phyloP scores from a whole-genome alignment of 805 yeast genomes.

The Monosporozyma aquatica region DNA sequence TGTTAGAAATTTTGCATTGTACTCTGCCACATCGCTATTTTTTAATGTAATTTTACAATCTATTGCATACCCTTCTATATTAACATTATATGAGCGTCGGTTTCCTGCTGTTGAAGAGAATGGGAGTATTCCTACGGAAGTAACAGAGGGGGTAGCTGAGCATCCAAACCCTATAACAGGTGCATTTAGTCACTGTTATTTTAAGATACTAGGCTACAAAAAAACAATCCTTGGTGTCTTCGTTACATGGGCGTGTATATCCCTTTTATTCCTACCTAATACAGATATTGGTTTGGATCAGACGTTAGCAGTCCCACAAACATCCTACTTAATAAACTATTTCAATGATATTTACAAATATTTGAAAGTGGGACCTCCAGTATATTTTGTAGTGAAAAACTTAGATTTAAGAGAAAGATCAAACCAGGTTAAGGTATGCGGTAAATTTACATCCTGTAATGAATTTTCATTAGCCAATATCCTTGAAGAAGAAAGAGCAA shows the following conservation, averaged over 20 bases:
- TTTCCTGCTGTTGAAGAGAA: not conserved
- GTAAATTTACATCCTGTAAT: constrained; percentile 77
- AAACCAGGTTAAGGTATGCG: constrained; percentile 72
- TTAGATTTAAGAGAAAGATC: constrained; percentile 50
- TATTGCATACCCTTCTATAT: constrained; percentile 68
- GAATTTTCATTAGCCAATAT: constrained; percentile 71
- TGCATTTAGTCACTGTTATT: constrained; percentile 35
- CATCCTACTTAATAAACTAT: constrained; percentile 72
- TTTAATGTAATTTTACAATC: constrained; percentile 70
- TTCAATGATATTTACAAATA: constrained; percentile 66
- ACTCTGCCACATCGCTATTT: constrained; percentile 78
- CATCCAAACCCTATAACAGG: not conserved
- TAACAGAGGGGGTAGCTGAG: not conserved
- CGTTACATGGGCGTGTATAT: constrained; percentile 53
- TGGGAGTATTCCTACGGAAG: not conserved
- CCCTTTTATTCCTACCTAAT: constrained; percentile 59
- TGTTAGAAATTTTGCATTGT: constrained; percentile 83
- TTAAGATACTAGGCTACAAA: constrained; percentile 44
- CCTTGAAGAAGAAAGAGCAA: constrained; percentile 72
- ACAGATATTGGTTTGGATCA: constrained; percentile 81
- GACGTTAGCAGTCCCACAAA: constrained; percentile 74
- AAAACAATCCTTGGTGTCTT: constrained; percentile 48
- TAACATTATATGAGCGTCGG: constrained; percentile 33
- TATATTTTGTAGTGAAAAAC: constrained; percentile 71
- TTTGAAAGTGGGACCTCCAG: constrained; percentile 85